Evolutionary conservation across 371 early-diverging fungal genomes (phyloP), one percentile per base, ranked within the genome.

Genomic region (Quaeritorhiza haematococci): DNA sequence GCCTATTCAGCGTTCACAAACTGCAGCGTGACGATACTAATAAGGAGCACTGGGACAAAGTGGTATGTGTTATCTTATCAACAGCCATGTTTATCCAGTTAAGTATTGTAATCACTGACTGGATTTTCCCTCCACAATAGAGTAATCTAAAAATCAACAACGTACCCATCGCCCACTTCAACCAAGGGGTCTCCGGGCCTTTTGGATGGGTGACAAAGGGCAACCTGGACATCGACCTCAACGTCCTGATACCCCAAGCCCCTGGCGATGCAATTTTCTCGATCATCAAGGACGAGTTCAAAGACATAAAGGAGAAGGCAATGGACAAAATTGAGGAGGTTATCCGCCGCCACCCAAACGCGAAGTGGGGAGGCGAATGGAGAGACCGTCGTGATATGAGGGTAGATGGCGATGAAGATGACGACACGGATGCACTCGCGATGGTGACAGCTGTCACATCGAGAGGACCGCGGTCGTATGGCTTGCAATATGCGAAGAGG

Each of bases 191-290:
- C 3, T 80, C 82, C 26, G 96, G 95, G 0, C 96, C 98, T 0
- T 85, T 94, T 33, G 89, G 90, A 3, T 97, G 98, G 98, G 89
- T 97, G 55, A 91, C 87, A 4, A 79, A 86, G 0, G 96, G 95
- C 10, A 86, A 80, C 7, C 81, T 97, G 0, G 94, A 95, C 63
- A 73, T 96, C 2, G 78, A 80, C 63, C 34, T 72, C 49, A 74
- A 75, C 48, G 47, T 74, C 2, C 54, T 74, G 23, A 68, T 75
- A 21, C 75, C 75, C 26, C 61, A 68, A 21, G 59, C 63, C 5
- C 29, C 55, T 23, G 62, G 64, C 41, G 64, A 69, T 33, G 54
- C 67, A 33, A 27, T 66, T 1, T 55, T 74, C 34, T 56, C 69
- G 17, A 52, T 64, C 45, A 55, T 78, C 28, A 49, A 55, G 10